Base-by-base conservation (phyloP, 345 rosid genomes). In the Murraya paniculata region DNA sequence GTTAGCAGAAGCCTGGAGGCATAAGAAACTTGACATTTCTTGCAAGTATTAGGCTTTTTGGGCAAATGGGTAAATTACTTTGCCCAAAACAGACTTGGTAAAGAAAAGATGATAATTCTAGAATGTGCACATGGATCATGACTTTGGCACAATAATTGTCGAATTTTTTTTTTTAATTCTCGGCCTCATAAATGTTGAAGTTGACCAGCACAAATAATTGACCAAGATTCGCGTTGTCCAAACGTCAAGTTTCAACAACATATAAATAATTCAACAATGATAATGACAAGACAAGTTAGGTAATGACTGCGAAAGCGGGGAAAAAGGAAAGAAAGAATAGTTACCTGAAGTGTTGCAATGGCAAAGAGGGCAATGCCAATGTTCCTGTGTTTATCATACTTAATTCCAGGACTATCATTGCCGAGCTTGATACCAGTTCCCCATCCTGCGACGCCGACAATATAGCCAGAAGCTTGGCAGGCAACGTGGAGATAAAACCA, bases 401-500 rank as follows among this genome's bases (percentile, higher is more conserved):
- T 57, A 28, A 88, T 61, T 35, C 81, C 87, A 36, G 89, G 73
- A 33, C 85, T 81, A 16, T 88, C 94, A 2, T 86, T 88, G 16
- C 96, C 98, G 22, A 93, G 98, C 84, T 81, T 87, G 66, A 91
- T 76, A 50, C 99, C 98, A 0, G 99, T 95, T 9, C 84, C 95
- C 92, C 92, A 95, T 1, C 99, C 99, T 2, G 95, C 89, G 8
- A 94, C 91, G 1, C 99, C 99, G 19, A 95, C 80, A 0, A 68
- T 74, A 38, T 93, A 95, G 71, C 92, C 99, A 0, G 95, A 92
- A 62, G 86, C 72, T 83, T 95, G 99, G 82, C 91, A 88, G 16
- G 85, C 88, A 0, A 81, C 84, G 72, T 95, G 99, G 11, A 95
- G 90, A 77, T 92, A 93, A 80, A 93, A 95, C 99, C 99, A 95